These are phyloP conservation scores for Cyclanthera cordifolia DNA, from an alignment of 306 rosid genomes.

Conservation along the genomic window DNA sequence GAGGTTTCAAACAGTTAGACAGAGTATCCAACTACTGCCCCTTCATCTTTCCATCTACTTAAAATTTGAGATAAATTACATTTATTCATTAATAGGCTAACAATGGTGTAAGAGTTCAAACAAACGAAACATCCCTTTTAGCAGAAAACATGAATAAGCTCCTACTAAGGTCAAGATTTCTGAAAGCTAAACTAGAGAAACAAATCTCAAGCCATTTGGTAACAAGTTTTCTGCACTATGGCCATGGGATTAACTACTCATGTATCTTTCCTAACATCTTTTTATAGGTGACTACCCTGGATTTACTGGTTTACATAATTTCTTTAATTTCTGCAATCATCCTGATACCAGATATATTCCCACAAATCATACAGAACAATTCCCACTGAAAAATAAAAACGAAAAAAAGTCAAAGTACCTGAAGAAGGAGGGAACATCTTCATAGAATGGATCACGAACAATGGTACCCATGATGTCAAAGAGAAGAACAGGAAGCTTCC, in stretches of 20 bases:
- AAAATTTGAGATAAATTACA: conserved; percentile 1
- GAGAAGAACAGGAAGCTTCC: conserved; percentile 70
- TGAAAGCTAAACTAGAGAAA: conserved; percentile 1
- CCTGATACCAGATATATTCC: not conserved
- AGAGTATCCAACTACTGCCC: not conserved
- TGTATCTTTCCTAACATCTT: not conserved
- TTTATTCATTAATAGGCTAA: not conserved
- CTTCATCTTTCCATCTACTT: not conserved
- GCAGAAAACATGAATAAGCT: not conserved
- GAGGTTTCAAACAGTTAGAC: not conserved
- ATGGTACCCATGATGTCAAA: conserved; percentile 90
- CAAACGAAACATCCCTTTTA: not conserved
- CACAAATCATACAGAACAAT: not conserved
- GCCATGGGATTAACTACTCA: not conserved
- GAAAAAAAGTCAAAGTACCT: conserved; percentile 23
- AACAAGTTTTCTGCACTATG: not conserved
- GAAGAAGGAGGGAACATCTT: conserved; percentile 77
- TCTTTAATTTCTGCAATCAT: not conserved
- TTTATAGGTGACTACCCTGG: too few relatives aligned
- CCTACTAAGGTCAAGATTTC: not conserved
- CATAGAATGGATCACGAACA: conserved; percentile 90
- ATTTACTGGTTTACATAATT: not conserved
- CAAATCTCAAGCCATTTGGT: not conserved
- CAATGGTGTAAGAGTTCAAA: not conserved
- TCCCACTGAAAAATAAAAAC: not conserved